A percentile compares a stretch with the other conserved stretches of the same genome.
Conservation (phyloP, 148 eudicot species). For the Pouteria glomerata region DNA sequence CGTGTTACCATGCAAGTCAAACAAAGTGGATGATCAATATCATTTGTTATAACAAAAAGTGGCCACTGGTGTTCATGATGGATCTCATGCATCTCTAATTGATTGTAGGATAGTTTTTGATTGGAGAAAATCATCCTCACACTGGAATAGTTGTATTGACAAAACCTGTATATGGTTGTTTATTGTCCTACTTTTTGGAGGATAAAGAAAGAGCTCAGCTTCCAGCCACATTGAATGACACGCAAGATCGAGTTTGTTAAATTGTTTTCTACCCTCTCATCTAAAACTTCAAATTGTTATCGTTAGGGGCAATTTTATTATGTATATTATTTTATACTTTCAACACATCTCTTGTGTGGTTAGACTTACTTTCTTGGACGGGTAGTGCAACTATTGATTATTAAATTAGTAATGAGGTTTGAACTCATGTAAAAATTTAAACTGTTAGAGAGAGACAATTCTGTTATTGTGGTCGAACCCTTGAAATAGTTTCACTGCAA, state of each 20-base stretch:
- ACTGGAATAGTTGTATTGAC: neutral
- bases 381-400: too few relatives aligned
- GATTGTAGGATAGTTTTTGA: neutral
- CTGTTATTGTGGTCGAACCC: too few relatives aligned
- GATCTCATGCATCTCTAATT: neutral
- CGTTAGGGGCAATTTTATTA: too few relatives aligned
- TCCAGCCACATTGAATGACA: neutral
- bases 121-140: neutral
- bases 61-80: neutral
- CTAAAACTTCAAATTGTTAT: too few relatives aligned
- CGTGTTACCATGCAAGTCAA: slow-evolving; percentile 5
- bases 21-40: neutral
- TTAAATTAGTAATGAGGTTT: too few relatives aligned
- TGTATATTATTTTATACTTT: too few relatives aligned
- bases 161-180: neutral
- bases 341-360: too few relatives aligned
- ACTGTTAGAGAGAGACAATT: too few relatives aligned
- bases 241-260: neutral
- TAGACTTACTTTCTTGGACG: too few relatives aligned
- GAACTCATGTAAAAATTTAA: too few relatives aligned
- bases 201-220: neutral
- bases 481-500: too few relatives aligned
- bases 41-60: neutral
- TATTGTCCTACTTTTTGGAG: neutral
- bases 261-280: too few relatives aligned